Percentiles rank a stretch among this genome's conserved stretches.
phyloP scores from a whole-genome alignment of 768 basidiomycete species.

The Trametes punicea region DNA sequence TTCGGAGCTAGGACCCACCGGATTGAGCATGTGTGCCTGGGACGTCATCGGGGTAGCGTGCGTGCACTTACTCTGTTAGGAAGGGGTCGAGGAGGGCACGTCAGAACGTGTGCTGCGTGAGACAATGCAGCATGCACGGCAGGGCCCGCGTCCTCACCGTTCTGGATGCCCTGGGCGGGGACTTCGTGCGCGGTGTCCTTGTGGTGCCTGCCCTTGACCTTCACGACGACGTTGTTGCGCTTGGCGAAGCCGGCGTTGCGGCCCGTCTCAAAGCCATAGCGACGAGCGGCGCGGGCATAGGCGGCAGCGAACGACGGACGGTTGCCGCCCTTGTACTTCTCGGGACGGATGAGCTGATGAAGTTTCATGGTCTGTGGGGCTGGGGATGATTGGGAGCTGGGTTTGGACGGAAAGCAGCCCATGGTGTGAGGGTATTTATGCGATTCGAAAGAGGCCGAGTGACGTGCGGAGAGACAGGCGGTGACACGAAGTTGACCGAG shows the following conservation, averaged over 20 bases:
- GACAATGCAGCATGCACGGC: no score
- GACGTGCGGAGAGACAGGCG: neutral
- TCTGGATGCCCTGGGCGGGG: slow-evolving; percentile 30
- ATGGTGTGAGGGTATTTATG: slow-evolving; percentile 9
- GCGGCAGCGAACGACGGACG: slow-evolving; percentile 29
- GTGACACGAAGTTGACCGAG: neutral
- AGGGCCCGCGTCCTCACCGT: no score
- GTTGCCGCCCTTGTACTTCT: slow-evolving; percentile 20
- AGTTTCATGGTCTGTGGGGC: slow-evolving; percentile 10
- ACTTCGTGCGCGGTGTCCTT: slow-evolving; percentile 29
- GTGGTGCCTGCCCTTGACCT: slow-evolving; percentile 24
- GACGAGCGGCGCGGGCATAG: slow-evolving; percentile 30
- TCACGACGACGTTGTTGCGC: slow-evolving; percentile 30
- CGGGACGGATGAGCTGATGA: slow-evolving; percentile 26
- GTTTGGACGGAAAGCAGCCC: slow-evolving; percentile 16
- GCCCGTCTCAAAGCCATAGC: slow-evolving; percentile 29
- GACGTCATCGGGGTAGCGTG: neutral
- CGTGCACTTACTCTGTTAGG: slow-evolving; percentile 19
- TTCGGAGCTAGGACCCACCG: slow-evolving; percentile 31
- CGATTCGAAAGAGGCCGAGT: neutral
- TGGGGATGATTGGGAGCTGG: neutral
- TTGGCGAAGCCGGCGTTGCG: slow-evolving; percentile 28
- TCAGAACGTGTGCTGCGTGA: no score
- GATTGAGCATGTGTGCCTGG: neutral
- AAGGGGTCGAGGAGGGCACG: no score